Conservation (phyloP, 163 green algal species). For the Chlorella variabilis region DNA sequence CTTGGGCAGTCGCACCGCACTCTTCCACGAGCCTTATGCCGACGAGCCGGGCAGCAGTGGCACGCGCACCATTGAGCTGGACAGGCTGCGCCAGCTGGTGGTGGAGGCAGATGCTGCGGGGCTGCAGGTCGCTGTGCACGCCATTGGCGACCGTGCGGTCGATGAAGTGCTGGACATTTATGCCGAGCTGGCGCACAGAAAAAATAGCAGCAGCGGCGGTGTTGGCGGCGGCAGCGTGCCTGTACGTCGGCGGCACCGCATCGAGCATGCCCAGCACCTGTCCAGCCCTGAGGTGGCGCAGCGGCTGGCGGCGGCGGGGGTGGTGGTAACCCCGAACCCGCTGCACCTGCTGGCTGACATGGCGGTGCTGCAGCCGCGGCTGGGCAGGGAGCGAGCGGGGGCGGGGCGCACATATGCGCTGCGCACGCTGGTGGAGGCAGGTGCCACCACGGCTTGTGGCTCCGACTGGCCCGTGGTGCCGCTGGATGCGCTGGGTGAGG, state of each 20-base stretch:
- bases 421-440: conserved; percentile 48
- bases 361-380: conserved; percentile 50
- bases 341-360: conserved; percentile 73
- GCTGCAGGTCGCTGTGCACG: conserved; percentile 76
- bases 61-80: conserved; percentile 30
- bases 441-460: conserved; percentile 54
- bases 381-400: conserved; percentile 39
- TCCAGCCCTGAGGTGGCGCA: conserved; percentile 18
- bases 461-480: conserved; percentile 80
- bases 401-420: conserved; percentile 54
- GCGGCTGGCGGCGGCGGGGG: conserved; percentile 34
- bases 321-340: conserved; percentile 70
- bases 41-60: conserved; percentile 30
- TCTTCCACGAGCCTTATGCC: conserved; percentile 70
- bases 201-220: background rate
- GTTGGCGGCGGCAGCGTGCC: background rate
- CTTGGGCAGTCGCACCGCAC: conserved; percentile 72
- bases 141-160: conserved; percentile 79
- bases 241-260: conserved; percentile 25
- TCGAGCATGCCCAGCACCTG: conserved; percentile 75
- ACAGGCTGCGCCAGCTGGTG: conserved; percentile 41
- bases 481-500: conserved; percentile 58
- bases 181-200: conserved; percentile 35
- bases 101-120: conserved; percentile 49
- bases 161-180: conserved; percentile 69